Base-by-base conservation (phyloP, 169 alveolate genomes). In the Babesia gibsoni region DNA sequence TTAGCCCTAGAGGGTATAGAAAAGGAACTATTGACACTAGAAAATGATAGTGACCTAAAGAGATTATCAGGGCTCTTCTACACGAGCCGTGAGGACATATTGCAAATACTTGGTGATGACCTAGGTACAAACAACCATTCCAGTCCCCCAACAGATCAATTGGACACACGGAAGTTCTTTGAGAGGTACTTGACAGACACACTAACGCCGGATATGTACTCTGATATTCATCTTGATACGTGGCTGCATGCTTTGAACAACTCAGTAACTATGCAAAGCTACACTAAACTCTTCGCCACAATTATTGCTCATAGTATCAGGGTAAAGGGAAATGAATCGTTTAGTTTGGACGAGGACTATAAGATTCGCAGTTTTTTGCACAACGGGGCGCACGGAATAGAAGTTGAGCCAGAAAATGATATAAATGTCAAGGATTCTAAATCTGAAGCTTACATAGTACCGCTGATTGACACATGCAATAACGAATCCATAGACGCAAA, bases 381-480 rank as follows among this genome's bases (percentile, higher is more conserved):
- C 54, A 18, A 46, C 35, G 67, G 68, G 9, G 83, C 42, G 4
- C 61, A 46, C 20, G 67, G 67, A 14, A 58, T 56, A 18, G 23
- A n/a, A 12, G 35, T 18, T 14, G 61, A 18, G 2, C 41, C 72
- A 25, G 72, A 23, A 8, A n/a, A 37, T 12, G 54, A 29, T 30
- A 58, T 4, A 14, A 33, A 20, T 52, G 59, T 39, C 48, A 10
- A n/a, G 22, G 3, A 39, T 9, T 1, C 65, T 4, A 20, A 61
- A 52, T 5, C 5, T 18, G 66, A 72, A 4, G 65, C 80, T 4
- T 73, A 68, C 43, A 30, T 79, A 4, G 73, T 79, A 1, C 88
- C 88, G 4, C 14, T 79, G 12, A 48, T 79, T 1, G 82, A 63
- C 27, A 6, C 69, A 12, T 36, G 79, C 16, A 79, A 79, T 64